Evolutionary conservation across 2,329 filamentous ascomycete species (phyloP).

Genomic region (Trichoderma gracile): DNA sequence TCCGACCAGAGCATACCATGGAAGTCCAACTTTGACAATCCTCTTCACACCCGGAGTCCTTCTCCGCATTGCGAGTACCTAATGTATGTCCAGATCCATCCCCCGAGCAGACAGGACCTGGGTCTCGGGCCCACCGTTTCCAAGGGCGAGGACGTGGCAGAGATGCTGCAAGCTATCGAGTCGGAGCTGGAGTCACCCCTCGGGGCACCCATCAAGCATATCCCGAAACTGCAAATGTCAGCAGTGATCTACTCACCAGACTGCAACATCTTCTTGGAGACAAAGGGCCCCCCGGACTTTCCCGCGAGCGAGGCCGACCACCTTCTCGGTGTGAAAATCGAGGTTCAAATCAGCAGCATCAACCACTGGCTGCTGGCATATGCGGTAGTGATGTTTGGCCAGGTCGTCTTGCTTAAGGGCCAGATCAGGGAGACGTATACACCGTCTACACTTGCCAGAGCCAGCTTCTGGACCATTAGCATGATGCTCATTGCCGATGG

Average conservation of each 20-base stretch:
- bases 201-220: constrained; percentile 56
- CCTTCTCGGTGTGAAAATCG: constrained; percentile 61
- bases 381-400: constrained; percentile 58
- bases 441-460: constrained; percentile 65
- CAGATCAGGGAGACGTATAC: constrained; percentile 68
- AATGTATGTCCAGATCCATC: constrained; percentile 77
- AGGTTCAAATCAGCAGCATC: constrained; percentile 57
- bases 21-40: constrained; percentile 67
- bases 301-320: constrained; percentile 54
- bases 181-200: constrained; percentile 62
- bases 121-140: constrained; percentile 37
- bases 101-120: constrained; percentile 46
- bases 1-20: constrained; percentile 69
- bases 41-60: constrained; percentile 58
- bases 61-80: constrained; percentile 84
- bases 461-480: constrained; percentile 64
- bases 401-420: constrained; percentile 61
- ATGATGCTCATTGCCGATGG: constrained; percentile 65
- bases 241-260: constrained; percentile 67
- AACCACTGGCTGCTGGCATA: constrained; percentile 61
- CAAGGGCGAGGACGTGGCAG: constrained; percentile 38
- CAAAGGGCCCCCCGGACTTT: constrained; percentile 61
- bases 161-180: constrained; percentile 58
- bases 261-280: constrained; percentile 66
- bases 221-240: constrained; percentile 62